Evolutionary conservation across 305 asterid genomes (phyloP).

Genomic region (Fraxinus sp.): DNA sequence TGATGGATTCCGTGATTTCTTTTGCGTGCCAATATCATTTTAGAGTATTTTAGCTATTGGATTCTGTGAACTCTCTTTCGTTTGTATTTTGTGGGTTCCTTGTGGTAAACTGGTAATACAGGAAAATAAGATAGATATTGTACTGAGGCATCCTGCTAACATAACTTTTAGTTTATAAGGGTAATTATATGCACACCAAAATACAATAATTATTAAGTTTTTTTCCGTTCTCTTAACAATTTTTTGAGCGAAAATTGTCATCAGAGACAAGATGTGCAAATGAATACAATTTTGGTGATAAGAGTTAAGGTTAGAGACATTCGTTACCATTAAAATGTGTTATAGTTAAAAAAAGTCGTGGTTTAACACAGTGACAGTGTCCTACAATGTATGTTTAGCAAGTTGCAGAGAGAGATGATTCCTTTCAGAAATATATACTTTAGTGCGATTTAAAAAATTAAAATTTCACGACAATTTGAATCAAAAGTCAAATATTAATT

Average conservation of each 20-base stretch:
- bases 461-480: neutral
- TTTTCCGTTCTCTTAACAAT: neutral
- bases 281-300: neutral
- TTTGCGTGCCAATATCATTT: neutral
- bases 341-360: too few relatives aligned
- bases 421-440: too few relatives aligned
- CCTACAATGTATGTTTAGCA: neutral
- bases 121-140: neutral
- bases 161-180: neutral
- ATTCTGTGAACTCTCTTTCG: neutral
- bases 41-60: neutral
- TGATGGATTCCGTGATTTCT: constrained; percentile 1
- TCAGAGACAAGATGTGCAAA: neutral
- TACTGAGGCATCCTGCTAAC: neutral
- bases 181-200: neutral
- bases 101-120: too few relatives aligned
- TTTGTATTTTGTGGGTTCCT: neutral
- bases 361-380: neutral
- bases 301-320: neutral
- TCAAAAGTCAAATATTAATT: neutral
- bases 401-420: neutral
- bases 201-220: neutral
- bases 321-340: too few relatives aligned
- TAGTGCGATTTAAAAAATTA: too few relatives aligned
- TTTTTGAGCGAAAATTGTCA: neutral